Percentiles rank a stretch among this genome's conserved stretches.
Evolutionary conservation across 306 rosid species (phyloP).

Genomic region (Astragalus membranaceus): DNA sequence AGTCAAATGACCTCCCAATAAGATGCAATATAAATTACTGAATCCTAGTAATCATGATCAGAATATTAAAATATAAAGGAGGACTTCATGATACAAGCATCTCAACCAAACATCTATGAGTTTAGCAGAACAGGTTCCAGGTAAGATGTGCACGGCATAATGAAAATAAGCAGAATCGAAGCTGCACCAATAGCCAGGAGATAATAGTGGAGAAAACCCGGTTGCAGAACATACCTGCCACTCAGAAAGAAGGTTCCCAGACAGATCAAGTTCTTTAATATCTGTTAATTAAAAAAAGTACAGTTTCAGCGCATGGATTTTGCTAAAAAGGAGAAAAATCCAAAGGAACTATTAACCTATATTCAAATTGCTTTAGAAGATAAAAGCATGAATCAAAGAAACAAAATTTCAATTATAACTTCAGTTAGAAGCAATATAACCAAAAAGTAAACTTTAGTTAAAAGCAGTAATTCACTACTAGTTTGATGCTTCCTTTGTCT

Average conservation of each 20-base stretch:
- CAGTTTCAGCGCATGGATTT: slow-evolving; percentile 5
- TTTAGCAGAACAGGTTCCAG: not conserved
- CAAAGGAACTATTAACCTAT: not conserved
- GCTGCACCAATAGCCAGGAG: slow-evolving; percentile 7
- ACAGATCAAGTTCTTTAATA: slow-evolving; percentile 76
- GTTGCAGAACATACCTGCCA: slow-evolving; percentile 65
- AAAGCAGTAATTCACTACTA: not conserved
- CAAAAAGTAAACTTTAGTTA: too few species aligned
- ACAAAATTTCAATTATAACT: slow-evolving; percentile 1
- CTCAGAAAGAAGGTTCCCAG: slow-evolving; percentile 80
- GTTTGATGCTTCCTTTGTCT: slow-evolving; percentile 15
- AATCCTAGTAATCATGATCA: not conserved
- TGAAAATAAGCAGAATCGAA: not conserved
- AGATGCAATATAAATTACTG: not conserved
- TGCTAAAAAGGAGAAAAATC: not conserved
- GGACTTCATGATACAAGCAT: not conserved
- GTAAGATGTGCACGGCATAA: not conserved
- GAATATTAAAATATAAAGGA: not conserved
- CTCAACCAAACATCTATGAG: not conserved
- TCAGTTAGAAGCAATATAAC: not conserved
- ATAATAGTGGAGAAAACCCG: slow-evolving; percentile 10
- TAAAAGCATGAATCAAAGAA: slow-evolving; percentile 1
- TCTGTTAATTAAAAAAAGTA: slow-evolving; percentile 41
- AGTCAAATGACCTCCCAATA: not conserved
- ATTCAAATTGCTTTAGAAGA: slow-evolving; percentile 11